Conservation (phyloP, 768 basidiomycete species). For the Tricholoma matsutake region DNA sequence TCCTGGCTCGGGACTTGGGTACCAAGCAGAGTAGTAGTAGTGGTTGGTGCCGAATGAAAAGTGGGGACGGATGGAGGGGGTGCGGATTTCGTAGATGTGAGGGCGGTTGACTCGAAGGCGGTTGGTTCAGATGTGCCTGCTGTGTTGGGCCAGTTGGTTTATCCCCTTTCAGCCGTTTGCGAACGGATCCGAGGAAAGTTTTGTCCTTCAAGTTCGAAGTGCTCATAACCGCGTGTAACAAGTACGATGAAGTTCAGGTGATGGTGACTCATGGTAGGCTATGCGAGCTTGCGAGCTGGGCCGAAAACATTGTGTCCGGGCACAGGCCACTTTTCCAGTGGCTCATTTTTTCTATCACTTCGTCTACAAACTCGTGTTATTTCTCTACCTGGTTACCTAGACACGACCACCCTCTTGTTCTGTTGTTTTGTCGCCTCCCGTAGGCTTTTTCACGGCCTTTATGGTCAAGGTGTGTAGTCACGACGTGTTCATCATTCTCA, state of each 20-base stretch:
- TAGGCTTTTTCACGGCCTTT: neutral
- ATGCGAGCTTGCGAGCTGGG: too few relatives aligned
- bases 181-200: neutral
- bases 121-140: neutral
- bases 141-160: too few relatives aligned
- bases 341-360: conserved; percentile 4
- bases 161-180: neutral
- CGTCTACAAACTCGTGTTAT: neutral
- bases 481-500: neutral
- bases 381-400: neutral
- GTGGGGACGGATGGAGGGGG: too few relatives aligned
- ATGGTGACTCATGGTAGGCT: neutral
- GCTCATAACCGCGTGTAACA: too few relatives aligned
- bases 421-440: neutral
- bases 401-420: neutral
- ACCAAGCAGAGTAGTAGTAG: too few relatives aligned
- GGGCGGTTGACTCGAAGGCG: too few relatives aligned
- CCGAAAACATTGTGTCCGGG: too few relatives aligned
- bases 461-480: neutral
- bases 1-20: too few relatives aligned
- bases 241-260: neutral
- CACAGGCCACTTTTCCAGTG: conserved; percentile 5
- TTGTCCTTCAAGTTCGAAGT: neutral
- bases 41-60: too few relatives aligned
- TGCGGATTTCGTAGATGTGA: too few relatives aligned